Base-by-base conservation (phyloP, 2,329 filamentous ascomycete genomes). In the Colletotrichum scovillei region DNA sequence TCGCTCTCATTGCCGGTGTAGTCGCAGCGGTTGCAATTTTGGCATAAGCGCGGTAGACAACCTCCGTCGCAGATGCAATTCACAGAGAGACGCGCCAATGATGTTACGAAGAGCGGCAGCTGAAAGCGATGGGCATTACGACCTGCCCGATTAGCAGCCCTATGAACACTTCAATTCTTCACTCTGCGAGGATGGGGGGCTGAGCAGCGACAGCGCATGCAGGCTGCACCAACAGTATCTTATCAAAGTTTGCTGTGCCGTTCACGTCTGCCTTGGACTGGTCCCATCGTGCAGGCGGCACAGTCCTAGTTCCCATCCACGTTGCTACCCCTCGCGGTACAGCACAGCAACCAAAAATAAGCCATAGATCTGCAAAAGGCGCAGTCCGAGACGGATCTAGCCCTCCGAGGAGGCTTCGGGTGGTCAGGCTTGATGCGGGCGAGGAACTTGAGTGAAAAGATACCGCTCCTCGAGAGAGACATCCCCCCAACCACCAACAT, bases 71-170 rank as follows among this genome's bases (percentile, higher is more conserved):
- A 12, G n/a, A 28, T 30, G 46, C 35, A 28, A 49, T 16, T 16
- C 7, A 19, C 9, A 55, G 26, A 42, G 26, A 52, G n/a, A 52
- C 32, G 52, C 26, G 55, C 55, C 53, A 62, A 62, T 35, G 42
- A 65, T 30, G 53, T 63, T 46, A 22, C 26, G 42, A 42, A 32
- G 22, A 57, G 32, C 35, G 32, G 52, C 55, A 59, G 70, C 35
- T 53, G 60, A 66, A 62, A 38, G 55, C 24, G 28, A 52, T 28
- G 56, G 46, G 35, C 46, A 57, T 53, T 19, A 53, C 28, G 56
- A 71, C 35, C 71, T 73, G 60, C 62, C 56, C 60, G 35, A 57
- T 71, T 73, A 56, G 60, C 67, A 66, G 46, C 62, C 56, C 16
- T 49, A 67, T 49, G 63, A 53, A 35, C n/a, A 14, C 16, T 28